Percentiles rank a stretch among this genome's conserved stretches.
Conservation (phyloP, 1,284 basidiomycete species). For the Sporisorium reilianum region DNA sequence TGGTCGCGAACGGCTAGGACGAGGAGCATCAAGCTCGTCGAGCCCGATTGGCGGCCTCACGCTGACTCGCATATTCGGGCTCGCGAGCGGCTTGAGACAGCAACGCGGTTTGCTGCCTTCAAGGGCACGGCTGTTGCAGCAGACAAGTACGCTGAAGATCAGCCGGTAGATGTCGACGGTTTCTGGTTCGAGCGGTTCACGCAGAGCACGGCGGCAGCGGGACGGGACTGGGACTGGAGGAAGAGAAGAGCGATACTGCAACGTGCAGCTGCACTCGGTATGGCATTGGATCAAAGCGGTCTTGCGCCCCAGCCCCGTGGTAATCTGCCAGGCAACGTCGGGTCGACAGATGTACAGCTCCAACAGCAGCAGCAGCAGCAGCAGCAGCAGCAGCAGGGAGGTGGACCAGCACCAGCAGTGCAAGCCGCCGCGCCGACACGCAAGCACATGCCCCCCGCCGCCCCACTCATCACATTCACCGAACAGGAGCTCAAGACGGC, state of each 20-base stretch:
- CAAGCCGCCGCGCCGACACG: constrained; percentile 19
- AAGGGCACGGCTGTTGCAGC: background rate
- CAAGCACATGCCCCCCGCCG: constrained; percentile 17
- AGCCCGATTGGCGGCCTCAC: constrained; percentile 64
- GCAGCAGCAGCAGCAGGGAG: background rate
- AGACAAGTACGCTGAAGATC: constrained; percentile 1
- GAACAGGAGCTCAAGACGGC: constrained; percentile 23
- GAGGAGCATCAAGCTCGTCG: constrained; percentile 49
- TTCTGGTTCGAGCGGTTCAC: constrained; percentile 68
- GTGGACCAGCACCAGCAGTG: background rate
- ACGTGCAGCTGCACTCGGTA: constrained; percentile 35
- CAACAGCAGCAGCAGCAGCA: too few relatives aligned
- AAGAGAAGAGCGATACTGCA: constrained; percentile 43
- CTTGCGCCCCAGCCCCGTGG: constrained; percentile 3
- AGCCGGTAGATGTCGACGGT: constrained; percentile 19
- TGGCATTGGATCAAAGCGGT: constrained; percentile 30
- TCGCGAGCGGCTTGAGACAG: constrained; percentile 57
- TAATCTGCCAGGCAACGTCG: constrained; percentile 19
- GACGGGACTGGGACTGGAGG: constrained; percentile 67
- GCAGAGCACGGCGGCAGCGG: constrained; percentile 63
- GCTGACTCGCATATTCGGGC: constrained; percentile 57
- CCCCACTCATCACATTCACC: constrained; percentile 43
- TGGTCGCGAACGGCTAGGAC: constrained; percentile 2
- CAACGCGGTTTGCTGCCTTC: constrained; percentile 26
- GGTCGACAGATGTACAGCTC: constrained; percentile 42